phyloP scores from a whole-genome alignment of 179 eudicot genomes.

The Vitellaria paradoxa region DNA sequence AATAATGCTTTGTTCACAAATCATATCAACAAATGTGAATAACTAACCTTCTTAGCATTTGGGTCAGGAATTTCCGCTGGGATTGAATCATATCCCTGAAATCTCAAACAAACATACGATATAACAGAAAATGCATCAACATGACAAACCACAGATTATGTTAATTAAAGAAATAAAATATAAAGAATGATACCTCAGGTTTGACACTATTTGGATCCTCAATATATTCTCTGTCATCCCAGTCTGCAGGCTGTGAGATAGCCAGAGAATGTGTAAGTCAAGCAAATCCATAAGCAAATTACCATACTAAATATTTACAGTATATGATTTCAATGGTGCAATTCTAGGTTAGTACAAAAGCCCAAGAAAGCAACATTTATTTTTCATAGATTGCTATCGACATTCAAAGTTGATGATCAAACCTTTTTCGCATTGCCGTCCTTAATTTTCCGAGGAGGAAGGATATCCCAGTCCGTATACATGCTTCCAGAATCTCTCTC shows the following conservation, averaged over 20 bases:
- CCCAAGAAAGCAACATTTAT: neutral
- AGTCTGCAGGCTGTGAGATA: conserved; percentile 61
- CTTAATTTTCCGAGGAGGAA: conserved; percentile 78
- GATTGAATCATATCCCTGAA: conserved; percentile 78
- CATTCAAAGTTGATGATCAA: conserved; percentile 12
- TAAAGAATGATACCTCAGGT: conserved; percentile 52
- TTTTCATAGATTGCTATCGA: neutral
- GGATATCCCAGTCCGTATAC: conserved; percentile 86
- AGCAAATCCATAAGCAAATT: neutral
- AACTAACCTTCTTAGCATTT: conserved; percentile 61
- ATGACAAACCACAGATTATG: too few relatives aligned
- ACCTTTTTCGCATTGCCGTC: conserved; percentile 75
- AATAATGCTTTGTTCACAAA: conserved; percentile 6
- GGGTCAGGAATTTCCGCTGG: conserved; percentile 79
- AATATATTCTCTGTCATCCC: conserved; percentile 79
- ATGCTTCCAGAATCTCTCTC: conserved; percentile 88
- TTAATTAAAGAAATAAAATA: neutral
- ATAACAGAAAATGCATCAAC: neutral
- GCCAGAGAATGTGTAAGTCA: neutral
- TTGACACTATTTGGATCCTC: conserved; percentile 64
- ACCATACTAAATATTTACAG: neutral
- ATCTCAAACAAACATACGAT: conserved; percentile 14
- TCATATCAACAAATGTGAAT: neutral
- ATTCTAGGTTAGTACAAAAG: conserved; percentile 9
- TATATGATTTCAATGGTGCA: conserved; percentile 1